phyloP scores from a whole-genome alignment of 495 filamentous ascomycete species.

The Entonaema liquescens region DNA sequence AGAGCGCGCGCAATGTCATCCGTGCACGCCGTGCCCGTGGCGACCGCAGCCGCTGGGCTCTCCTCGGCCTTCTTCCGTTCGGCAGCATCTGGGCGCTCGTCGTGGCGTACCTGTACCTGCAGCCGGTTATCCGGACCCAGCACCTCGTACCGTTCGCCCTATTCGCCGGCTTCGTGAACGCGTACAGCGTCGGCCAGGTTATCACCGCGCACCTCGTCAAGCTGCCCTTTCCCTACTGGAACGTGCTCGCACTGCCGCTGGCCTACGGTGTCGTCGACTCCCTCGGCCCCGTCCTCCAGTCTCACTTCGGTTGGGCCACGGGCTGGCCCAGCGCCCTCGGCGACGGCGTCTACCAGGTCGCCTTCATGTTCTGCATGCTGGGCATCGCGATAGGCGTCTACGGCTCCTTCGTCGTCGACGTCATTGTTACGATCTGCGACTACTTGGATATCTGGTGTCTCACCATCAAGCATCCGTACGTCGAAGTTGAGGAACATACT shows the following conservation, averaged over 20 bases:
- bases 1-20: slow-evolving; percentile 82
- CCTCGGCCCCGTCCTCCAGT: slow-evolving; percentile 69
- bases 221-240: slow-evolving; percentile 84
- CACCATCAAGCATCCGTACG: slow-evolving; percentile 85
- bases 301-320: slow-evolving; percentile 59
- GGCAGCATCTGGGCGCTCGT: slow-evolving; percentile 77
- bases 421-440: slow-evolving; percentile 96
- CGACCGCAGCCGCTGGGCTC: slow-evolving; percentile 72
- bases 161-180: slow-evolving; percentile 87
- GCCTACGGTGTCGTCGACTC: slow-evolving; percentile 78
- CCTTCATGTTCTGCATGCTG: slow-evolving; percentile 84
- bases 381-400: slow-evolving; percentile 86
- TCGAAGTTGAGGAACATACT: slow-evolving; percentile 49
- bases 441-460: slow-evolving; percentile 98
- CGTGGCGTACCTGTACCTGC: slow-evolving; percentile 79
- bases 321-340: slow-evolving; percentile 85
- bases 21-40: slow-evolving; percentile 75
- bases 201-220: slow-evolving; percentile 92
- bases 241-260: slow-evolving; percentile 76
- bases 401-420: slow-evolving; percentile 94
- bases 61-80: slow-evolving; percentile 84
- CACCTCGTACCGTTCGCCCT: slow-evolving; percentile 88
- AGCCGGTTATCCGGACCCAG: slow-evolving; percentile 80
- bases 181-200: slow-evolving; percentile 92
- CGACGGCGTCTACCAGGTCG: slow-evolving; percentile 77